These are phyloP conservation scores for Novymonas esmeraldas DNA, from an alignment of 208 protist genomes.

Conservation along the genomic window DNA sequence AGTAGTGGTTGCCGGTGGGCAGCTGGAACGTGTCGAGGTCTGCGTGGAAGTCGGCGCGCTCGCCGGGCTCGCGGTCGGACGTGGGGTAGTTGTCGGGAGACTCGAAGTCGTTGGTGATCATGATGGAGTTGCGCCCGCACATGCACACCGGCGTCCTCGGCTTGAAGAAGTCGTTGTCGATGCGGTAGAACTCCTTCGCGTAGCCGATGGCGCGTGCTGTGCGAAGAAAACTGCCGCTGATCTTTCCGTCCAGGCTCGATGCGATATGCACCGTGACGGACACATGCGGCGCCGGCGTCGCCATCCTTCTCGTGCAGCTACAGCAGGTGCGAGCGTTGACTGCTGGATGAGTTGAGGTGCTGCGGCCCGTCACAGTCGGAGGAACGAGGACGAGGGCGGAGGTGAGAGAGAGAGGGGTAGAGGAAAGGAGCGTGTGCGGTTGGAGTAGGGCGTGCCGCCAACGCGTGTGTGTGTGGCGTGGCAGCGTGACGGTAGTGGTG, in stretches of 20 bases:
- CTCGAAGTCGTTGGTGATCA: background rate
- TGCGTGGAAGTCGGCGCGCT: conserved; percentile 25
- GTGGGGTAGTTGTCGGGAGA: conserved; percentile 5
- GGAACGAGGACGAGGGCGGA: too few relatives aligned
- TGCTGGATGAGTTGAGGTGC: too few relatives aligned
- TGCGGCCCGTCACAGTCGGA: too few relatives aligned
- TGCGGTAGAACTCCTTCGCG: conserved; percentile 17
- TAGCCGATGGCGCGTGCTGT: background rate
- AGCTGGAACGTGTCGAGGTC: conserved; percentile 10
- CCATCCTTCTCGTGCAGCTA: too few relatives aligned
- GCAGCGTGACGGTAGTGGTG: too few relatives aligned
- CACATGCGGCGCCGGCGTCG: too few relatives aligned
- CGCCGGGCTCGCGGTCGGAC: background rate
- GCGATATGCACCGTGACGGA: conserved; percentile 23
- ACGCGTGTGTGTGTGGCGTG: too few relatives aligned
- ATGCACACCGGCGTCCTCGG: conserved; percentile 22
- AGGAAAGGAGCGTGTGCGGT: too few relatives aligned
- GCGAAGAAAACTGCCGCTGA: conserved; percentile 12
- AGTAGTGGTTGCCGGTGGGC: conserved; percentile 22
- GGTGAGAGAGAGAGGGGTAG: too few relatives aligned
- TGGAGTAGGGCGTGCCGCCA: too few relatives aligned
- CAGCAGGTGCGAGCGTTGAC: too few relatives aligned
- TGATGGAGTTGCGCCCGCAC: conserved; percentile 20
- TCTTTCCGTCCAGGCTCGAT: conserved; percentile 21
- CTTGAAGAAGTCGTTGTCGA: conserved; percentile 14